Base-by-base conservation (phyloP, 2,329 filamentous ascomycete genomes). In the Fusarium liriodendri region DNA sequence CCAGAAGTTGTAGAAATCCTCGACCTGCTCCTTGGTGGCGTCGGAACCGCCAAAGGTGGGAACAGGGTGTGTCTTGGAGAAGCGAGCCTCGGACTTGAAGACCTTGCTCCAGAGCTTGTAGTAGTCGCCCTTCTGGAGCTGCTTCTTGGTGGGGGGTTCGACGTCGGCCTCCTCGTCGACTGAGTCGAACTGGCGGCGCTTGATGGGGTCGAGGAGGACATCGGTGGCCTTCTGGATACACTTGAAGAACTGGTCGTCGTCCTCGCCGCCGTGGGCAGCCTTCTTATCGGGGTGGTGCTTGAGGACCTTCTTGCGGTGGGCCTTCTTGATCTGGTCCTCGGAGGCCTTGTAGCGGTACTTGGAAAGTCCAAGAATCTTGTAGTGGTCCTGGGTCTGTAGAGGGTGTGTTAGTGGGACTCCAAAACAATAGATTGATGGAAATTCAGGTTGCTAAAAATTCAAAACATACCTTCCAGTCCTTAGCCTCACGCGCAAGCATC, bases 191-290 rank as follows among this genome's bases (percentile, higher is more conserved):
- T 99, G 97, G 68, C 95, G 92, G 72, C 97, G 94, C 87, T 95
- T 97, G 83, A 92, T 89, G 61, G 97, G 97, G 87, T 99, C 97
- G 64, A 95, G 90, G 20, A 99, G 93, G 62, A 98, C 90, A 80
- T 99, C 97, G 79, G 93, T 96, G 67, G 97, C 97, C 85, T 98
- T 98, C 84, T 99, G 97, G 84, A 99, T 99, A 85, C 97, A 99
- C 90, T 99, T 99, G 93, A 99, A 99, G 89, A 99, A 99, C 84
- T 94, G 94, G 84, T 99, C 97, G 85, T 98, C 96, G 80, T 98
- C 95, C 77, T 91, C 90, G 79, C 91, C 90, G 71, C 97, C 97
- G 57, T 92, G 90, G 32, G 97, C 97, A 18, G 97, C 97, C 88
- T 97, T 97, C 92, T 99, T 99, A 85, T 99, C 97, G 72, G 97